A percentile compares a stretch with the other conserved stretches of the same genome.
phyloP scores from a whole-genome alignment of 129 eudicot species.

The Logfia minima region DNA sequence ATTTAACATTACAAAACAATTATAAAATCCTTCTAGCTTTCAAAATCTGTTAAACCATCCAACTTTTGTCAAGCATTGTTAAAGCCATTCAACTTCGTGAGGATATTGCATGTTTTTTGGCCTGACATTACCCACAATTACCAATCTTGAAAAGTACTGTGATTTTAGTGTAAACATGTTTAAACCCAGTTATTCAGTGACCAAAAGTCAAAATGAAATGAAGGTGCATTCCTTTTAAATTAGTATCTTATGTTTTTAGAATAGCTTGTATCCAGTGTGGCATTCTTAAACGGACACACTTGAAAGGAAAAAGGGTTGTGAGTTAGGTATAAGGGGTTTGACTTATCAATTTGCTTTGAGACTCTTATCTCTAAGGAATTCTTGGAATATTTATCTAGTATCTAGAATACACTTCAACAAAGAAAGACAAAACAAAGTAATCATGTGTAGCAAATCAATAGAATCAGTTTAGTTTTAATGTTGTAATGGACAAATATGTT shows the following conservation, averaged over 20 bases:
- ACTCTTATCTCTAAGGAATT: background rate
- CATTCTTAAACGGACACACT: background rate
- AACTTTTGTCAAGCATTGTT: too few relatives aligned
- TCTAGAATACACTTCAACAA: constrained; percentile 4
- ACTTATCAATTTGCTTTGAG: background rate
- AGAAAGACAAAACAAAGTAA: background rate
- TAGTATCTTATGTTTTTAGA: constrained; percentile 6
- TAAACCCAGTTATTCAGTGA: too few relatives aligned
- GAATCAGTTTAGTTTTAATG: background rate
- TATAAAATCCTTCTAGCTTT: too few relatives aligned
- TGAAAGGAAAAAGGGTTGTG: background rate
- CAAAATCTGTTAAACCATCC: too few relatives aligned
- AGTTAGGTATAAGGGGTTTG: constrained; percentile 8
- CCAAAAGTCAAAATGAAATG: too few relatives aligned
- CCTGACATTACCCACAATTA: too few relatives aligned
- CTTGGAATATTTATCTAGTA: background rate
- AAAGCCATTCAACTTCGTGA: too few relatives aligned
- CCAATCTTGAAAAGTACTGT: too few relatives aligned
- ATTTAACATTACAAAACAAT: too few relatives aligned
- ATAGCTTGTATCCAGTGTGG: background rate
- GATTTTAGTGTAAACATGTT: too few relatives aligned
- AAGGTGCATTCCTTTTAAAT: background rate
- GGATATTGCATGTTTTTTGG: too few relatives aligned
- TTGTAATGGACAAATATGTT: background rate
- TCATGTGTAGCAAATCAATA: background rate